phyloP scores from a whole-genome alignment of 2,329 filamentous ascomycete genomes.

The Beauveria varroae region DNA sequence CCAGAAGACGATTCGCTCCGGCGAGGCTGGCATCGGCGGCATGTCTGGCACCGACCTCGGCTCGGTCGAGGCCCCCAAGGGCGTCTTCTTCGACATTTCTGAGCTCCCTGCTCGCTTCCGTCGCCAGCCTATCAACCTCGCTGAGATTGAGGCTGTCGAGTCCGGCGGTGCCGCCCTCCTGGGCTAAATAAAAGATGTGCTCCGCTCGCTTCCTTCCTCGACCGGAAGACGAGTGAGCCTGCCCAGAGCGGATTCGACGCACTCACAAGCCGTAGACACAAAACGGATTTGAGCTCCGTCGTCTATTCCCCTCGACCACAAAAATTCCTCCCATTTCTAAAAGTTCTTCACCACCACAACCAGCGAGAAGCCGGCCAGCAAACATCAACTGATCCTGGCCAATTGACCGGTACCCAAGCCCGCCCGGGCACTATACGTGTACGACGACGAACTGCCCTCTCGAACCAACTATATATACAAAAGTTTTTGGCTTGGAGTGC shows the following conservation, averaged over 20 bases:
- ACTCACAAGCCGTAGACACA: not conserved
- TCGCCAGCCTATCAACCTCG: constrained; percentile 61
- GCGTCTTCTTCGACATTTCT: constrained; percentile 79
- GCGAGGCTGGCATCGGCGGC: constrained; percentile 45
- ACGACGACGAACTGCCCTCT: constrained; percentile 1
- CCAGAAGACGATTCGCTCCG: constrained; percentile 44
- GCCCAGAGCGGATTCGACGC: not conserved
- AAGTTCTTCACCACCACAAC: not conserved
- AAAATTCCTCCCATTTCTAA: not conserved
- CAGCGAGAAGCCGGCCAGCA: not conserved
- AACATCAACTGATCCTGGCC: constrained; percentile 1
- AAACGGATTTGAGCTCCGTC: not conserved
- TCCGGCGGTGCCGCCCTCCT: constrained; percentile 70
- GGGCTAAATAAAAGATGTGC: constrained; percentile 27
- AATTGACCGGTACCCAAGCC: not conserved
- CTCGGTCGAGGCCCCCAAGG: constrained; percentile 59
- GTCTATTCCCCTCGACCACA: not conserved
- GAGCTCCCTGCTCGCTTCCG: constrained; percentile 83
- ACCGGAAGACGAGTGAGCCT: not conserved
- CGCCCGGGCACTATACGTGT: not conserved
- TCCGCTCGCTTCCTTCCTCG: not conserved
- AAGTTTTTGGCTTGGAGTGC: constrained; percentile 10
- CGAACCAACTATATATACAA: constrained; percentile 2
- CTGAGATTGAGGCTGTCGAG: constrained; percentile 94
- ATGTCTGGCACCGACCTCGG: constrained; percentile 64